Evolutionary conservation across 2,329 filamentous ascomycete species (phyloP).

Genomic region (Ophiocordyceps camponoti-saundersi): DNA sequence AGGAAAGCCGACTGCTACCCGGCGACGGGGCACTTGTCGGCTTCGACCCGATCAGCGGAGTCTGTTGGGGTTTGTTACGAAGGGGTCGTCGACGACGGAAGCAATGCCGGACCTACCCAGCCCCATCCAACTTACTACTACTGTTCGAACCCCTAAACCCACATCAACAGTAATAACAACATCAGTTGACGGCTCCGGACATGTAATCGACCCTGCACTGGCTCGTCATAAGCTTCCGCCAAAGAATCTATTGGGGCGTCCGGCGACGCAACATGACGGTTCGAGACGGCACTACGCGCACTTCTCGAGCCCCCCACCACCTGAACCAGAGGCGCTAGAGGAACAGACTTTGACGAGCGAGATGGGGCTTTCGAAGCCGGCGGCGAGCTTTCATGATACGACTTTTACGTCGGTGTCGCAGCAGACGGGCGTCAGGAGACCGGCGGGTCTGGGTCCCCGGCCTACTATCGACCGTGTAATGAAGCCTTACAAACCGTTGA

Average conservation of each 20-base stretch:
- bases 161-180: too few species aligned
- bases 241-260: constrained; percentile 17
- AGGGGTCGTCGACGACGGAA: constrained; percentile 5
- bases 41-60: constrained; percentile 22
- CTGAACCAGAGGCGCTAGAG: constrained; percentile 6
- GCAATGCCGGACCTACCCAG: too few species aligned
- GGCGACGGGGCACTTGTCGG: constrained; percentile 12
- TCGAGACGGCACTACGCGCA: constrained; percentile 32
- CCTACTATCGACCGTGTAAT: constrained; percentile 31
- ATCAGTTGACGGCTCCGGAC: constrained; percentile 2
- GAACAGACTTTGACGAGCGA: constrained; percentile 9
- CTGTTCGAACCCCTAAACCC: neutral
- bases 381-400: constrained; percentile 32
- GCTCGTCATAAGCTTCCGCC: constrained; percentile 24
- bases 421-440: constrained; percentile 23
- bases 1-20: constrained; percentile 4
- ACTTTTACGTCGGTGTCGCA: constrained; percentile 25
- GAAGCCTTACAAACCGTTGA: constrained; percentile 40
- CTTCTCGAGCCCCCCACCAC: constrained; percentile 39
- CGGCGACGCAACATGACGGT: constrained; percentile 11
- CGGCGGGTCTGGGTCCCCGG: constrained; percentile 25
- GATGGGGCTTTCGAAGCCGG: constrained; percentile 14
- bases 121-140: too few species aligned
- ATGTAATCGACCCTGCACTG: constrained; percentile 13
- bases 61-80: constrained; percentile 22